Conservation (phyloP, 2,329 filamentous ascomycete species). For the Cercospora berteroae region DNA sequence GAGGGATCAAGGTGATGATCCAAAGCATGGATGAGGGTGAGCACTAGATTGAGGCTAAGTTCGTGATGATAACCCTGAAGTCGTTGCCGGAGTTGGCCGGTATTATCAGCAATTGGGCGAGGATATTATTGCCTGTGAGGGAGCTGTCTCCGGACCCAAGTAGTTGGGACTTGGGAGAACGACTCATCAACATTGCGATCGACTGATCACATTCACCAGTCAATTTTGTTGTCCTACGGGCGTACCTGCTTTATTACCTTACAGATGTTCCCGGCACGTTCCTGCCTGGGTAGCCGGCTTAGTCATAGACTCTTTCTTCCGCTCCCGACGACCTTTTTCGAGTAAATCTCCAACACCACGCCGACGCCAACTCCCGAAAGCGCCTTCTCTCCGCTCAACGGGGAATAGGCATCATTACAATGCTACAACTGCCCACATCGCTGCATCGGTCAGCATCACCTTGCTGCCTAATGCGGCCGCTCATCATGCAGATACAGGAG, state of each 20-base stretch:
- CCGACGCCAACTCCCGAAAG: background rate
- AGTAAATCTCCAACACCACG: background rate
- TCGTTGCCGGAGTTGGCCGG: background rate
- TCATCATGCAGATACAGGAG: background rate
- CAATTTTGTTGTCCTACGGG: background rate
- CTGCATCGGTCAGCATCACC: background rate
- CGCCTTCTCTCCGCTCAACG: background rate
- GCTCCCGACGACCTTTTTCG: background rate
- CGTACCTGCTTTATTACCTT: background rate
- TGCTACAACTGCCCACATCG: background rate
- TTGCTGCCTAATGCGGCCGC: background rate
- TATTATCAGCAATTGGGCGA: background rate
- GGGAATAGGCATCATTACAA: background rate
- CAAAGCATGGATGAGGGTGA: slow-evolving; percentile 58
- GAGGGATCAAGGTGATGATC: slow-evolving; percentile 97
- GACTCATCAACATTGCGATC: background rate
- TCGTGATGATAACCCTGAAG: background rate
- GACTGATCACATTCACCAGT: background rate
- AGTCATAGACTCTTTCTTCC: background rate
- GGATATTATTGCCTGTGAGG: background rate
- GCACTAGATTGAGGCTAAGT: slow-evolving; percentile 17
- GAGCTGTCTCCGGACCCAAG: background rate
- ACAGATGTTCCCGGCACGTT: background rate
- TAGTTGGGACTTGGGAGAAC: background rate
- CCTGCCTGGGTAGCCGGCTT: background rate